Evolutionary conservation across 202 grass and related monocot genomes (phyloP), one percentile per base, ranked within the genome.

Genomic region (Cymbopogon flexuosus): DNA sequence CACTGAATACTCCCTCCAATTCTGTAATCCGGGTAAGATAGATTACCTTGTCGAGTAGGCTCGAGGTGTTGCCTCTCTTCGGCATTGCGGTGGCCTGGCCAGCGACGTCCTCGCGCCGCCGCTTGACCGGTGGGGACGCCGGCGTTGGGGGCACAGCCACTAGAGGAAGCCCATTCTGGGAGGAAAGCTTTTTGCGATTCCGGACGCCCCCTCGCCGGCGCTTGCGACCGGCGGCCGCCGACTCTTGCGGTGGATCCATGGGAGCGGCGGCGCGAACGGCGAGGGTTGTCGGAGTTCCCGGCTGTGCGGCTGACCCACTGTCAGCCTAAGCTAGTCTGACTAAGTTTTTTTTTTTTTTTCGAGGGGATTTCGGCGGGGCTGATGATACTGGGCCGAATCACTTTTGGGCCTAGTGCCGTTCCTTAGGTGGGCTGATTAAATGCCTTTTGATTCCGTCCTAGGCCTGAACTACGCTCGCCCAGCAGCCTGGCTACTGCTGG

Each of bases 31-130:
- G 47, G 47, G 47, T 52, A 6, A 52, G 47, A 52, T 52, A 11
- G 34, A 36, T 76, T 87, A 93, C 91, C 88, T 93, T 91, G 2
- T 94, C 91, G 0, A 94, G 89, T 33, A 91, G 85, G 40, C 62
- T 82, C 41, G 83, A 62, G 72, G 68, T 68, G n/a, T 73, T 88
- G 57, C 62, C 72, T 39, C 74, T 65, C 67, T 85, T 88, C 30
- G 81, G 27, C 45, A 30, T 0, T 49, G 84, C 18, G 2, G 24
- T 52, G 35, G 14, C 54, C 62, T 68, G 70, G 43, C 81, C 41
- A 11, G 10, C 30, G 42, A 72, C 68, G 42, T 36, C 79, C 83
- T 82, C 62, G 52, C 79, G 83, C 52, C 21, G 79, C 72, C 86
- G 74, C 78, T 91, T 91, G 62, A 70, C 75, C 7, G 46, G 74